Conservation (phyloP, 2,329 filamentous ascomycete genomes). For the Talaromyces sp. region DNA sequence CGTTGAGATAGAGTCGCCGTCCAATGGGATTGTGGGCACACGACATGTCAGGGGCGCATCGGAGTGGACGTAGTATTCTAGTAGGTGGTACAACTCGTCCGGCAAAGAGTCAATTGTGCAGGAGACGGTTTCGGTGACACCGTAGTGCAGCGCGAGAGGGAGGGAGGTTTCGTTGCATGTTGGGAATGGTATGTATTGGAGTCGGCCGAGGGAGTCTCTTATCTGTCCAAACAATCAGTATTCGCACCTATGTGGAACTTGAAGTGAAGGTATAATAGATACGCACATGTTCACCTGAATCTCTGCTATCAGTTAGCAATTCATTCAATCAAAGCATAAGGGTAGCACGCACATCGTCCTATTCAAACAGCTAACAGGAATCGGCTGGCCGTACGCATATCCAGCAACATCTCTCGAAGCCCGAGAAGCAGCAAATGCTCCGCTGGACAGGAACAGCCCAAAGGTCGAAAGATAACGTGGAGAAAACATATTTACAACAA, state of each 20-base stretch:
- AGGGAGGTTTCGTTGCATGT: slow-evolving; percentile 80
- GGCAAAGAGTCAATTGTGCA: slow-evolving; percentile 49
- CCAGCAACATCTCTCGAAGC: slow-evolving; percentile 20
- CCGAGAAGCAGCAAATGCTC: not conserved
- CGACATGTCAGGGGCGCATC: slow-evolving; percentile 91
- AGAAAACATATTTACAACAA: slow-evolving; percentile 2
- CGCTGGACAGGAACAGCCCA: slow-evolving; percentile 13
- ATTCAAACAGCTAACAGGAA: slow-evolving; percentile 69
- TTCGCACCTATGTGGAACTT: too few species aligned
- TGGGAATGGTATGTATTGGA: slow-evolving; percentile 89
- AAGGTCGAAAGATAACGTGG: not conserved
- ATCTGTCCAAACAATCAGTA: too few species aligned
- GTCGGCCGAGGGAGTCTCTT: slow-evolving; percentile 70
- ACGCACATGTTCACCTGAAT: slow-evolving; percentile 32
- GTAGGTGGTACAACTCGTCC: slow-evolving; percentile 51
- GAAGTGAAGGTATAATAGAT: too few species aligned
- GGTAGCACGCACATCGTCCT: slow-evolving; percentile 58
- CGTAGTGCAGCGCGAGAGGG: slow-evolving; percentile 81
- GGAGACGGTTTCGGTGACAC: slow-evolving; percentile 59
- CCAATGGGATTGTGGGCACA: slow-evolving; percentile 67
- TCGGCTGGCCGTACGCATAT: slow-evolving; percentile 54
- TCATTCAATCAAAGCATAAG: not conserved
- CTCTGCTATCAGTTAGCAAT: slow-evolving; percentile 18
- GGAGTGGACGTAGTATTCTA: slow-evolving; percentile 92
- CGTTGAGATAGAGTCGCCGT: slow-evolving; percentile 8